Evolutionary conservation across 305 asterid species (phyloP), one percentile per base, ranked within the genome.

Genomic region (Fraxinus floribunda): DNA sequence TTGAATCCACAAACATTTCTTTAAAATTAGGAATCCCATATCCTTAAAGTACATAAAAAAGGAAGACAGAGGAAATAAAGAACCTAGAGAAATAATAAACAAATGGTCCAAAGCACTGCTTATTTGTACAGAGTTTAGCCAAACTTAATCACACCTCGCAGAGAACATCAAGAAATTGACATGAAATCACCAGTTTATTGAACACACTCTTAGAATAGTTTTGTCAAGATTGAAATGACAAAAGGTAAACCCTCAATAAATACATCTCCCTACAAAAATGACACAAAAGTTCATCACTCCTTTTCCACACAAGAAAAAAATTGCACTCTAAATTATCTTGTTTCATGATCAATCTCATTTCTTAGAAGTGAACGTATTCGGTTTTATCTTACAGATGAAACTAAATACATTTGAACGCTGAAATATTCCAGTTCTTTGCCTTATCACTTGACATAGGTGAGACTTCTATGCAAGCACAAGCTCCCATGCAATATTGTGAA

Each of bases 81-180:
- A 44, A 82, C 36, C 81, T 34, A n/a, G 38, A 35, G 76, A 75
- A 84, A 76, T 20, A 44, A 82, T 85, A 83, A 86, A 83, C 79
- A 85, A 85, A 71, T 87, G 73, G 34, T 78, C 78, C 73, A 79
- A 75, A 75, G 55, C 70, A 76, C 70, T 83, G 70, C 84, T 49
- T 78, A 52, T 80, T 82, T 85, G 81, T 87, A 85, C 84, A 85
- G 64, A 71, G 64, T 15, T 46, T 79, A 79, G 79, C 71, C 79
- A 46, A 73, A 74, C 77, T 75, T 79, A 60, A 80, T 55, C 86
- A 83, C 57, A 82, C 82, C 85, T 72, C 76, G 55, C n/a, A 82
- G 79, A 84, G 84, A 85, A 78, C 20, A 71, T 76, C 78, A 79
- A 81, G 52, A 55, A 81, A 66, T 66, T 66, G 74, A 66, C 18